Evolutionary conservation across 1,139 yeast genomes (phyloP).

Genomic region (Yamadazyma sp.): DNA sequence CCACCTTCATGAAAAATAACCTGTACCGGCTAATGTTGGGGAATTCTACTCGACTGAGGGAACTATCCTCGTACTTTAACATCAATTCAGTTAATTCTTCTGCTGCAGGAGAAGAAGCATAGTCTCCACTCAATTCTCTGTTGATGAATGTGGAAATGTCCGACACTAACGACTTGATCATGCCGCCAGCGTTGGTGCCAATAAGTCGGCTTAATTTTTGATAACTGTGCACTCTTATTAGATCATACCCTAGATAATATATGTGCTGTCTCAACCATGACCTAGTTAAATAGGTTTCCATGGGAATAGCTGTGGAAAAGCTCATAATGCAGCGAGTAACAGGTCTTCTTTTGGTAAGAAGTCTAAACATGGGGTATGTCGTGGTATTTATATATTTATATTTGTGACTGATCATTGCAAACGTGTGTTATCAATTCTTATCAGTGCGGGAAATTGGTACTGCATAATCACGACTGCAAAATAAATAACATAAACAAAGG

Average conservation of each 20-base stretch:
- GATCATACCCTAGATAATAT: constrained; percentile 36
- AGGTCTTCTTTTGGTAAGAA: background rate
- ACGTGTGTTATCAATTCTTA: constrained; percentile 1
- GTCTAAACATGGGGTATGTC: background rate
- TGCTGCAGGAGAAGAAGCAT: constrained; percentile 18
- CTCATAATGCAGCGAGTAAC: too few relatives aligned
- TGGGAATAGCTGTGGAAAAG: constrained; percentile 10
- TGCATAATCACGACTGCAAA: constrained; percentile 1
- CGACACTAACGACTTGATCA: constrained; percentile 34
- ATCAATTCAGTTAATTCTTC: constrained; percentile 26
- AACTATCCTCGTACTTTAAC: constrained; percentile 14
- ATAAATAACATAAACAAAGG: background rate
- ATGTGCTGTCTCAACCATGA: constrained; percentile 37
- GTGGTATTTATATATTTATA: constrained; percentile 1
- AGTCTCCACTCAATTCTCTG: constrained; percentile 22
- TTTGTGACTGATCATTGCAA: background rate
- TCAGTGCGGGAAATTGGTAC: constrained; percentile 3
- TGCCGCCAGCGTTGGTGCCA: constrained; percentile 35
- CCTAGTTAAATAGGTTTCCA: constrained; percentile 13
- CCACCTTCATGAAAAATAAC: constrained; percentile 39
- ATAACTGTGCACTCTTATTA: constrained; percentile 35
- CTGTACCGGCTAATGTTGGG: constrained; percentile 21
- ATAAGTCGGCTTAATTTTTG: constrained; percentile 32
- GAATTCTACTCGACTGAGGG: constrained; percentile 6
- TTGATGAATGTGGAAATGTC: constrained; percentile 39